Percentiles rank a stretch among this genome's conserved stretches.
Conservation (phyloP, 345 rosid species). For the Anacardium occidentale region DNA sequence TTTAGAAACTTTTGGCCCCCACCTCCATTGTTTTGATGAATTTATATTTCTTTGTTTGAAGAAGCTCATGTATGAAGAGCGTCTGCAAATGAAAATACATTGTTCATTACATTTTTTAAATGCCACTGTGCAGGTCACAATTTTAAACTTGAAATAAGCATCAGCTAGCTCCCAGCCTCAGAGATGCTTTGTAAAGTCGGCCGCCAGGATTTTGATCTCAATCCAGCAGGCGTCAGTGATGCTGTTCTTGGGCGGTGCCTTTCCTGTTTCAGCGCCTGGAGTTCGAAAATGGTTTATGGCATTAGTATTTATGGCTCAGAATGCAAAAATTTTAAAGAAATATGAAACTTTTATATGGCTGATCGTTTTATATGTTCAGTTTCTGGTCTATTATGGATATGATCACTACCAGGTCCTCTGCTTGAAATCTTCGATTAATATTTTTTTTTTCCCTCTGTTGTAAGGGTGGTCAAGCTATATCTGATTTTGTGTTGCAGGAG, state of each 20-base stretch:
- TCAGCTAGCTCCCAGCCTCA: conserved; percentile 65
- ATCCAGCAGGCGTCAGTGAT: conserved; percentile 38
- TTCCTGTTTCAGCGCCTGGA: conserved; percentile 51
- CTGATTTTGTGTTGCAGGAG: conserved; percentile 7
- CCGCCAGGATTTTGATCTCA: conserved; percentile 73
- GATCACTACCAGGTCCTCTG: not conserved
- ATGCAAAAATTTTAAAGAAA: not conserved
- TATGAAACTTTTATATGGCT: not conserved
- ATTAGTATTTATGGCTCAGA: not conserved
- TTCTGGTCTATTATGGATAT: not conserved
- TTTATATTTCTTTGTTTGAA: conserved; percentile 8
- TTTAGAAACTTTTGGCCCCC: conserved; percentile 10
- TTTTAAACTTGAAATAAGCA: conserved; percentile 16
- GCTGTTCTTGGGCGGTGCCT: conserved; percentile 46
- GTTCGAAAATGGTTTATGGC: not conserved
- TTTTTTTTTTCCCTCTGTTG: not conserved
- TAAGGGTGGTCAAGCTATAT: not conserved
- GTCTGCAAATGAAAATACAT: conserved; percentile 22
- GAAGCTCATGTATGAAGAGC: conserved; percentile 14
- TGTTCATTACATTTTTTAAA: no score
- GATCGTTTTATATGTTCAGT: not conserved
- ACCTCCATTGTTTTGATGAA: conserved; percentile 22
- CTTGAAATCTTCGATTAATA: not conserved
- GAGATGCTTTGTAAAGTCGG: conserved; percentile 86
- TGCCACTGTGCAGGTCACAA: conserved; percentile 4